These are phyloP conservation scores for Smittium culicis DNA, from an alignment of 371 early-diverging fungal species.

Conservation along the genomic window DNA sequence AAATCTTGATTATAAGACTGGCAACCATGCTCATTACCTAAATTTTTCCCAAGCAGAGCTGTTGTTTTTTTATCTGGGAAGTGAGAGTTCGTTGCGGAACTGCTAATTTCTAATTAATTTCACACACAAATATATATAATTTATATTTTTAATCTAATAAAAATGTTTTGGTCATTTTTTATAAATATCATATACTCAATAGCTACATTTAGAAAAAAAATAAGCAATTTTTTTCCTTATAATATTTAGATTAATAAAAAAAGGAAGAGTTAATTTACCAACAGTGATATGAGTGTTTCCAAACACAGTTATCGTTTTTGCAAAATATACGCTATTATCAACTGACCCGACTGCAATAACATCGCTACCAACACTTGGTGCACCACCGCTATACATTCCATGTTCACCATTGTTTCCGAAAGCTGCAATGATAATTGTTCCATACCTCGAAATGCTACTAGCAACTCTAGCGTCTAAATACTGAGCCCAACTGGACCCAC, in stretches of 20 bases:
- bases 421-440: conserved; percentile 43
- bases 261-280: neutral
- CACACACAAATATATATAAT: too few species aligned
- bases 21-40: conserved; percentile 1
- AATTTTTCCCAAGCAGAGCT: neutral
- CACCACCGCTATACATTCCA: conserved; percentile 43
- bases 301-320: neutral
- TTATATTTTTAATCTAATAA: too few species aligned
- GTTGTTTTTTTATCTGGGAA: neutral
- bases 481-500: conserved; percentile 41
- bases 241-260: too few species aligned
- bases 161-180: too few species aligned
- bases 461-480: conserved; percentile 39
- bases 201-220: too few species aligned
- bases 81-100: neutral
- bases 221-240: too few species aligned
- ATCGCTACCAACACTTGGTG: conserved; percentile 47
- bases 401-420: conserved; percentile 55
- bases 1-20: neutral
- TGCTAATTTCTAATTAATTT: conserved; percentile 11
- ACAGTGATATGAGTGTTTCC: conserved; percentile 1
- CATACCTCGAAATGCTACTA: conserved; percentile 31
- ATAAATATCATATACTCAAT: too few species aligned
- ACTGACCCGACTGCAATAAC: conserved; percentile 59
- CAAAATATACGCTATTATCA: conserved; percentile 29